A percentile compares a stretch with the other conserved stretches of the same genome.
phyloP scores from a whole-genome alignment of 257 asterid genomes.

The Nicotiana noctiflora region DNA sequence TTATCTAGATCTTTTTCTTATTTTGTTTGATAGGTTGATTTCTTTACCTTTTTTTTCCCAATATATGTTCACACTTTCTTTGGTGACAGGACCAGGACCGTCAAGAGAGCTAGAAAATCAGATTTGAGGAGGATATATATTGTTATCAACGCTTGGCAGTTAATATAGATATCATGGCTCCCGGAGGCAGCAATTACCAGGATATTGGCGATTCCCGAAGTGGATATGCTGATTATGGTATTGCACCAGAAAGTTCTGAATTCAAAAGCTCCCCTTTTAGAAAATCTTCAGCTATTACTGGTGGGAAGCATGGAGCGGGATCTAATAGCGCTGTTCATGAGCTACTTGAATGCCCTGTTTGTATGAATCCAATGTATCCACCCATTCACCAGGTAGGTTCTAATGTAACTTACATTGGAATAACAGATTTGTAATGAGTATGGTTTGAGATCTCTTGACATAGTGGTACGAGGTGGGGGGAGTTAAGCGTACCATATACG shows the following conservation, averaged over 20 bases:
- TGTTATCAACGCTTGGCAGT: slow-evolving; percentile 16
- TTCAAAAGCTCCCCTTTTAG: slow-evolving; percentile 37
- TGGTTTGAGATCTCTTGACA: neutral
- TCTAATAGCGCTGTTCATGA: slow-evolving; percentile 64
- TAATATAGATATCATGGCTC: slow-evolving; percentile 29
- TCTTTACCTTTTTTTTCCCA: neutral
- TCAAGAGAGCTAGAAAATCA: neutral
- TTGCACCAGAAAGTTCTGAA: slow-evolving; percentile 44
- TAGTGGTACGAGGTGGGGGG: neutral
- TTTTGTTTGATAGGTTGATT: neutral
- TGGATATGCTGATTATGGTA: slow-evolving; percentile 28
- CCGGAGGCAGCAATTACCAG: slow-evolving; percentile 45
- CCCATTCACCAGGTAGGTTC: slow-evolving; percentile 73
- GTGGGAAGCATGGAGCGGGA: slow-evolving; percentile 36
- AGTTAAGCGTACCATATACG: too few relatives aligned
- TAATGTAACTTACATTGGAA: slow-evolving; percentile 5
- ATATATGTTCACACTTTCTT: neutral
- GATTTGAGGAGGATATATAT: slow-evolving; percentile 8
- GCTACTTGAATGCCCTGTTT: slow-evolving; percentile 71
- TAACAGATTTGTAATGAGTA: neutral
- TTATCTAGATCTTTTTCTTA: neutral
- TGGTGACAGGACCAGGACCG: neutral
- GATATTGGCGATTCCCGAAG: slow-evolving; percentile 30
- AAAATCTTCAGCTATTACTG: slow-evolving; percentile 28
- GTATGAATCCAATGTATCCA: slow-evolving; percentile 64